Base-by-base conservation (phyloP, 768 basidiomycete genomes). In the Leccinellum luteum region DNA sequence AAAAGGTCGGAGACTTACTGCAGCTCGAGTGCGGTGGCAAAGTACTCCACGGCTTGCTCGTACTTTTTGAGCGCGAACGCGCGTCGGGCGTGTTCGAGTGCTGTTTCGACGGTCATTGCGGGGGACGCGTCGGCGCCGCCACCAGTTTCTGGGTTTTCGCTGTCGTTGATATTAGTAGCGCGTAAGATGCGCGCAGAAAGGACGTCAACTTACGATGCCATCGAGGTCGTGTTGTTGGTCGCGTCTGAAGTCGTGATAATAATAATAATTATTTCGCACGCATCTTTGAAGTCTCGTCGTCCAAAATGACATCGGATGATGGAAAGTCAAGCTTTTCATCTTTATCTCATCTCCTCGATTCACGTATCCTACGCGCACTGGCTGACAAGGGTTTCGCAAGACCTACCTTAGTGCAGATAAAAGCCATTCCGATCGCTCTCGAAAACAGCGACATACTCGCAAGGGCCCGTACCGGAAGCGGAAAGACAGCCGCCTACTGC, bases 401-500 rank as follows among this genome's bases (percentile, higher is more conserved):
- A 38, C 97, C 97, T 7, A 99, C 97, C 0, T 82, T 92, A 30
- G 89, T 99, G 17, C 97, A 99, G 71, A 81, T 82, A 9, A 93
- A 92, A 70, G 89, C 92, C 4, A 95, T 99, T 49, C 95, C 96
- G 1, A 81, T 96, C 17, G 93, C 95, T 1, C 81, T 99, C 32
- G 90, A 94, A 72, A 86, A 88, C 62, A 78, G 81, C 32, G 97
- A 99, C 72, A 90, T 99, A 54, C 85, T 99, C 31, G 96, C 95
- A 19, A 84, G 92, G 47, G 96, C 97, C 3, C 83, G 92, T 31
- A 99, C 97, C 3, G 97, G 97, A 17, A 94, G 92, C 56, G 97
- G 97, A 25, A 99, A 99, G 77, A 99, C 97, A 0, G 92, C 90
- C 4, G 94, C 97, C 3, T 99, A 99, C 70, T 92, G 91, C 64